phyloP scores from a whole-genome alignment of 805 yeast species.

The Lachancea kluyveri region DNA sequence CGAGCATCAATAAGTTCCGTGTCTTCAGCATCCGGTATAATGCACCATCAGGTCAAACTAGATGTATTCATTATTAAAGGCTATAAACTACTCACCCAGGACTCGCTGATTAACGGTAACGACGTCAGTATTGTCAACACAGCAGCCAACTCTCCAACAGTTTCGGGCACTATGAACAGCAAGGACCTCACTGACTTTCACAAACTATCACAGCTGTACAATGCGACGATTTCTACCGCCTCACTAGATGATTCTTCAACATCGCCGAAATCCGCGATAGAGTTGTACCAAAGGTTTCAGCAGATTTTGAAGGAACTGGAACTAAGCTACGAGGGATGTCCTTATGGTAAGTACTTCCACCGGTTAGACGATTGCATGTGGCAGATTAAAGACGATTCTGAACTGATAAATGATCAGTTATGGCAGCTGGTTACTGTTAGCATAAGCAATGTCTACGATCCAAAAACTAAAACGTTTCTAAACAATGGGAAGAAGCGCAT shows the following conservation, averaged over 20 bases:
- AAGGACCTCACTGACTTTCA: constrained; percentile 12
- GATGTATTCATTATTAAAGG: constrained; percentile 26
- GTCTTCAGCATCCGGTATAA: constrained; percentile 8
- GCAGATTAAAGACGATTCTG: constrained; percentile 26
- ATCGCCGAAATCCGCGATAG: constrained; percentile 30
- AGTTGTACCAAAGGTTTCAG: constrained; percentile 29
- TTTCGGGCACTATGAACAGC: constrained; percentile 4
- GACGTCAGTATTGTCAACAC: constrained; percentile 8
- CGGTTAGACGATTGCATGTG: constrained; percentile 23
- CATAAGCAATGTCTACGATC: constrained; percentile 24
- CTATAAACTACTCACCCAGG: constrained; percentile 17
- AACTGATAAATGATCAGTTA: constrained; percentile 20
- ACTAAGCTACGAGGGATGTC: constrained; percentile 25
- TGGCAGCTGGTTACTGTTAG: constrained; percentile 25
- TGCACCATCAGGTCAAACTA: constrained; percentile 22
- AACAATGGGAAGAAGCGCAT: constrained; percentile 13
- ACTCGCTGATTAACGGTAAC: constrained; percentile 16
- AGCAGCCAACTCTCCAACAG: constrained; percentile 6
- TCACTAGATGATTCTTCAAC: constrained; percentile 26
- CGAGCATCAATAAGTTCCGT: constrained; percentile 9
- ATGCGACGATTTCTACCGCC: constrained; percentile 21
- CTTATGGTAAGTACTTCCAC: constrained; percentile 26
- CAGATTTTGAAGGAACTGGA: constrained; percentile 31
- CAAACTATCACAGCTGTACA: constrained; percentile 25
- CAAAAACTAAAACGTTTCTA: constrained; percentile 23